Base-by-base conservation (phyloP, 2,329 filamentous ascomycete species). In the Amauroascus verrucosus region DNA sequence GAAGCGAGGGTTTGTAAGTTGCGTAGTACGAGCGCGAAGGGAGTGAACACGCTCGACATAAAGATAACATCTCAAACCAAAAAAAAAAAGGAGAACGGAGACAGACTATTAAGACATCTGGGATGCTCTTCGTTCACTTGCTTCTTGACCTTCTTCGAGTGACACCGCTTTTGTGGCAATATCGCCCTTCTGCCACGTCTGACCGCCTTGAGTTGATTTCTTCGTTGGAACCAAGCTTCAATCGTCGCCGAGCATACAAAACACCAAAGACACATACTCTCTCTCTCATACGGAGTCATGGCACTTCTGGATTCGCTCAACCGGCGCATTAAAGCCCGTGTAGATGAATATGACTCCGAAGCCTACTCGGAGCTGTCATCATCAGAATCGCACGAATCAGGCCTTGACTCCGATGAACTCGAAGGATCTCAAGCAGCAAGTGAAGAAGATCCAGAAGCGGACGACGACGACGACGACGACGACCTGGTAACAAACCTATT, bases 271-370 rank as follows among this genome's bases (percentile, higher is more conserved):
- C 37, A 20, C 37, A 40, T 16, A 20, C n/a, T 20, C 16, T n/a
- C n/a, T n/a, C n/a, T n/a, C n/a, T n/a, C n/a, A n/a, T n/a, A 11
- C 13, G n/a, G 6, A 35, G 50, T 20, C 30, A 72, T 72, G 70
- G 62, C 64, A 6, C 66, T 72, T 49, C 62, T 65, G 14, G 65
- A 67, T 50, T 61, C 63, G 9, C 62, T 74, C 20, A 70, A 72
- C 57, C 67, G 68, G 57, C 69, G 72, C n/a, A 65, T 75, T 54
- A 67, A 67, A 51, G 68, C 70, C 16, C 61, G 63, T 7, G 65
- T 63, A 33, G 69, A 72, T 16, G 66, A 77, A 53, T 75, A 77
- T 55, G 68, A 68, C 6, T 59, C 59, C 1, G 64, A 65, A 32
- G 47, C 37, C 4, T 45, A 53, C 43, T 67, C 63, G 0, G 63